A percentile compares a stretch with the other conserved stretches of the same genome.
These are phyloP conservation scores for Botrytis porri DNA, from an alignment of 2,329 filamentous ascomycete genomes.

Conservation along the genomic window DNA sequence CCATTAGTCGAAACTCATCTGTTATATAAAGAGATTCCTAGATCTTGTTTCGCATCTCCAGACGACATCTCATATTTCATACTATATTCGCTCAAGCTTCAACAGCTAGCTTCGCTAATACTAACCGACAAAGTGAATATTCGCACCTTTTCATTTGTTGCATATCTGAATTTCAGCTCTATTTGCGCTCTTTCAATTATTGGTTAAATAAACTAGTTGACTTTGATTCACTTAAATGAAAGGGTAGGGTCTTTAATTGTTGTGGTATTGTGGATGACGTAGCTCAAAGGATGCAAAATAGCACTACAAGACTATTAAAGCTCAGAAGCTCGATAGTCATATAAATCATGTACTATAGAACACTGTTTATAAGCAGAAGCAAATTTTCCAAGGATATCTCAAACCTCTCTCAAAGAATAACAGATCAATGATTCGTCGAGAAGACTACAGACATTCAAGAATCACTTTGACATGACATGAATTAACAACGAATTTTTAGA, in stretches of 20 bases:
- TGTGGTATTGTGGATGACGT: background rate
- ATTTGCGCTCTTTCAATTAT: background rate
- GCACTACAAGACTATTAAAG: background rate
- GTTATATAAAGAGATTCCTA: background rate
- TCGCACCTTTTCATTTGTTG: background rate
- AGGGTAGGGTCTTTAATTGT: accelerated
- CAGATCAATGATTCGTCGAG: background rate
- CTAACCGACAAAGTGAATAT: background rate
- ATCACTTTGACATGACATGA: background rate
- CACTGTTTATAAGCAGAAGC: too few relatives aligned
- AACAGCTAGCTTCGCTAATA: background rate
- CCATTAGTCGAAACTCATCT: background rate
- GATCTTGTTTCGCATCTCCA: background rate
- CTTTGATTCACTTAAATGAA: background rate
- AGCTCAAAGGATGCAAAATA: background rate
- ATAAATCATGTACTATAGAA: background rate
- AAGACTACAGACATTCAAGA: background rate
- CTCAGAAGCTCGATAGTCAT: background rate
- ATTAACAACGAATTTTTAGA: background rate
- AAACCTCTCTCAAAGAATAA: background rate
- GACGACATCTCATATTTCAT: background rate
- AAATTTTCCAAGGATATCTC: background rate
- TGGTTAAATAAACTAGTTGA: background rate
- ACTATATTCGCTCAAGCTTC: too few relatives aligned
- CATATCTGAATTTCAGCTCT: background rate